These are phyloP conservation scores for Zasmidium cellare DNA, from an alignment of 2,329 filamentous ascomycete genomes.

Conservation along the genomic window DNA sequence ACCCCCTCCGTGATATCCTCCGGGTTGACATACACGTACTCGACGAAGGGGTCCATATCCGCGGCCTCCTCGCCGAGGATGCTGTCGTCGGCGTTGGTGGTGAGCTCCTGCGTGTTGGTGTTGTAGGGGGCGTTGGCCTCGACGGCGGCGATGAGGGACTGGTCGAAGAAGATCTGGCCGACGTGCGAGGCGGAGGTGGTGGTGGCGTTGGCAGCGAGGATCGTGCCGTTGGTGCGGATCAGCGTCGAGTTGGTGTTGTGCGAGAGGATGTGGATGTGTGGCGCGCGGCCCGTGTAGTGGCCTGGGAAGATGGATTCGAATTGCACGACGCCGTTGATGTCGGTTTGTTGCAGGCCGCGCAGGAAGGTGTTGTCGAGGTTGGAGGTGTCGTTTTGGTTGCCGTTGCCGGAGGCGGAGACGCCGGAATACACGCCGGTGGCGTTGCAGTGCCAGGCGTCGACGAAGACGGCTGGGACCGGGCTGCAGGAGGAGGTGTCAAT, in stretches of 20 bases:
- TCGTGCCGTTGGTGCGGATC: slow-evolving; percentile 49
- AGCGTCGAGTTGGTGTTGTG: slow-evolving; percentile 38
- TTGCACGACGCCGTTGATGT: slow-evolving; percentile 42
- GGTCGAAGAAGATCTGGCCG: slow-evolving; percentile 66
- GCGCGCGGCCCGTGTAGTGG: slow-evolving; percentile 44
- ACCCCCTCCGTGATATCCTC: slow-evolving; percentile 48
- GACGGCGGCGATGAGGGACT: slow-evolving; percentile 56
- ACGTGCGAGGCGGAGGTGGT: slow-evolving; percentile 54
- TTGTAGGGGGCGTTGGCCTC: slow-evolving; percentile 49
- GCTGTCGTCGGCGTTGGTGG: slow-evolving; percentile 53
- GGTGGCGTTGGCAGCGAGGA: slow-evolving; percentile 36
- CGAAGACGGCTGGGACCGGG: slow-evolving; percentile 42
- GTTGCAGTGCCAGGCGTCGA: slow-evolving; percentile 47
- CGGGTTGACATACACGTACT: slow-evolving; percentile 46
- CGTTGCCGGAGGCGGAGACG: slow-evolving; percentile 34
- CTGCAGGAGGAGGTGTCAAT: slow-evolving; percentile 46
- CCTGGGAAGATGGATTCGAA: slow-evolving; percentile 49
- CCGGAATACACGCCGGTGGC: slow-evolving; percentile 50
- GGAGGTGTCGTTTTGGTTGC: slow-evolving; percentile 28
- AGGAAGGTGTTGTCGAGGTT: slow-evolving; percentile 41
- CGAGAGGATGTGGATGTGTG: slow-evolving; percentile 45
- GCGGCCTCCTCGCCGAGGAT: slow-evolving; percentile 49
- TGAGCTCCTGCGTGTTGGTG: slow-evolving; percentile 45
- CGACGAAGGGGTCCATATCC: slow-evolving; percentile 58
- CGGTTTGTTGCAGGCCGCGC: slow-evolving; percentile 44